A percentile compares a stretch with the other conserved stretches of the same genome.
Evolutionary conservation across 805 yeast species (phyloP).

Genomic region (Aciculoconidium aculeatum): DNA sequence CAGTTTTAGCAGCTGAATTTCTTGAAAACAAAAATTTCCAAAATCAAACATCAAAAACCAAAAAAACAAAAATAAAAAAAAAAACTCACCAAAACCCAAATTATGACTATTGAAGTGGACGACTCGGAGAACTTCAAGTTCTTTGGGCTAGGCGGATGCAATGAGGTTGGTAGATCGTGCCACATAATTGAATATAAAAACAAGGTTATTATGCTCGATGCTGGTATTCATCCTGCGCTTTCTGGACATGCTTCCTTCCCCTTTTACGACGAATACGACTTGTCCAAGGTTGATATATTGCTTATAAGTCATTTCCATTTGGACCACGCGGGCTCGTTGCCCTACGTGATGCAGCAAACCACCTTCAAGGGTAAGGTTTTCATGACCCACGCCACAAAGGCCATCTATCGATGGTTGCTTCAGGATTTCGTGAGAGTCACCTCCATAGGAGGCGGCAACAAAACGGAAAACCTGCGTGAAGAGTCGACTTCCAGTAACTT

Average conservation of each 20-base stretch:
- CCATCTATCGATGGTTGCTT: slow-evolving; percentile 91
- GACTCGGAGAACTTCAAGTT: slow-evolving; percentile 49
- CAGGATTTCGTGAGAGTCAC: slow-evolving; percentile 94
- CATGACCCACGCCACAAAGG: slow-evolving; percentile 99
- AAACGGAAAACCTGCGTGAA: slow-evolving; percentile 14
- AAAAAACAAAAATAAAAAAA: too few species aligned
- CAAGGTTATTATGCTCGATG: slow-evolving; percentile 93
- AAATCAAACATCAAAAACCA: too few species aligned
- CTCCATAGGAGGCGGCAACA: slow-evolving; percentile 45
- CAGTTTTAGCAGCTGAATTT: too few species aligned
- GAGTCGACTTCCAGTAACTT: slow-evolving; percentile 39
- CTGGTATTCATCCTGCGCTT: slow-evolving; percentile 96
- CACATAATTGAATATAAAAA: slow-evolving; percentile 90
- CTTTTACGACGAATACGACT: slow-evolving; percentile 90
- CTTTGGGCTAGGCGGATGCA: slow-evolving; percentile 95
- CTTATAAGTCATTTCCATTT: slow-evolving; percentile 92
- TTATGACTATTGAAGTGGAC: too few species aligned
- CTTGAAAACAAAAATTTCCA: too few species aligned
- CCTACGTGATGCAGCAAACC: slow-evolving; percentile 97
- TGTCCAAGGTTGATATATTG: slow-evolving; percentile 78
- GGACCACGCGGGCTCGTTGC: slow-evolving; percentile 97
- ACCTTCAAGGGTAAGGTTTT: slow-evolving; percentile 91
- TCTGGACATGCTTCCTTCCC: slow-evolving; percentile 89
- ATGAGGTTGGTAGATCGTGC: slow-evolving; percentile 95
- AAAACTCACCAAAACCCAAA: too few species aligned